These are phyloP conservation scores for Sporothrix variecibatus DNA, from an alignment of 2,329 filamentous ascomycete genomes.

Conservation along the genomic window DNA sequence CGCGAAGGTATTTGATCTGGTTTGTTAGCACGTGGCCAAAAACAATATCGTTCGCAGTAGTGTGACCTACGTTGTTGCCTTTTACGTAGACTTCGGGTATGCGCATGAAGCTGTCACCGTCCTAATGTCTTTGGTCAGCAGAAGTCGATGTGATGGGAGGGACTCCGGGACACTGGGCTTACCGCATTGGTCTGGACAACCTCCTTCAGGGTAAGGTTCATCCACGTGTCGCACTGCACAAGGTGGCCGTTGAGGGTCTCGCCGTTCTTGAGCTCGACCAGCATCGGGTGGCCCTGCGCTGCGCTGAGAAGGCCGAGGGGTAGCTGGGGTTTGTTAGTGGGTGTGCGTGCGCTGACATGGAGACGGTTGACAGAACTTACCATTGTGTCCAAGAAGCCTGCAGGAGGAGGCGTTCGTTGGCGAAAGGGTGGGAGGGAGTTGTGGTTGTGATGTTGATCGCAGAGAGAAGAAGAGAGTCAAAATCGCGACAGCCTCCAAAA, in stretches of 20 bases:
- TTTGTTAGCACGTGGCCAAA: background rate
- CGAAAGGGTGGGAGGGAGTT: background rate
- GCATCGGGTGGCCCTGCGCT: conserved; percentile 96
- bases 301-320: conserved; percentile 86
- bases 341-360: background rate
- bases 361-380: background rate
- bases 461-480: background rate
- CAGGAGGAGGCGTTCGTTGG: conserved; percentile 23
- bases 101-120: conserved; percentile 91
- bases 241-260: conserved; percentile 96
- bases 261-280: conserved; percentile 95
- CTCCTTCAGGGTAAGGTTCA: conserved; percentile 97
- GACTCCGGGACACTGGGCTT: conserved; percentile 34
- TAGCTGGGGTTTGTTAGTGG: conserved; percentile 51
- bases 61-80: conserved; percentile 82
- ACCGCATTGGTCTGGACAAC: conserved; percentile 93
- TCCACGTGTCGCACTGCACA: conserved; percentile 98
- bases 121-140: conserved; percentile 48
- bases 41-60: background rate
- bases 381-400: conserved; percentile 27
- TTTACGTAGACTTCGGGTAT: conserved; percentile 94
- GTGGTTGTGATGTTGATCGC: background rate
- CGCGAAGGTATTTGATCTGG: conserved; percentile 96
- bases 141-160: background rate
- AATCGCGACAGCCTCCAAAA: conserved; percentile 4